These are phyloP conservation scores for Acacia confusa DNA, from an alignment of 306 rosid species.

Conservation along the genomic window DNA sequence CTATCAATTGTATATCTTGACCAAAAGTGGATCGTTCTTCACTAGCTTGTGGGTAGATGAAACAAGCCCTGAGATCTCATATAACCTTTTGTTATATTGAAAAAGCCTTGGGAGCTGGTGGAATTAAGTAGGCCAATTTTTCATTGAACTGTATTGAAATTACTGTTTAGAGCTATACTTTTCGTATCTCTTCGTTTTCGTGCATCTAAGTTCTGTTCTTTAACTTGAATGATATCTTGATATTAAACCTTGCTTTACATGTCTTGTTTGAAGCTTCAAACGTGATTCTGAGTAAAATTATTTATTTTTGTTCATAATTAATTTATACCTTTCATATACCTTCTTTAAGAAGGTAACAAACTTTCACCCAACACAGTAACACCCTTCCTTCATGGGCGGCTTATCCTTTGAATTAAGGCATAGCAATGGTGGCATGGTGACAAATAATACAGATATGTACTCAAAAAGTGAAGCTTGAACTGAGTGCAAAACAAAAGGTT, in stretches of 20 bases:
- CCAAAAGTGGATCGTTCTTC: not conserved
- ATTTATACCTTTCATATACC: not conserved
- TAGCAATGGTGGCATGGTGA: not conserved
- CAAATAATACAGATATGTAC: not conserved
- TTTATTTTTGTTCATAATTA: not conserved
- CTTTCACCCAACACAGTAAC: not conserved
- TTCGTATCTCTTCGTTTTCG: not conserved
- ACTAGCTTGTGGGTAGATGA: not conserved
- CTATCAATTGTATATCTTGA: not conserved
- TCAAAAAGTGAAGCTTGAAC: not conserved
- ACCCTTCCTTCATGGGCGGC: not conserved
- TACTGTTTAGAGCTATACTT: not conserved
- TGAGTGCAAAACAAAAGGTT: not conserved
- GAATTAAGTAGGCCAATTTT: not conserved
- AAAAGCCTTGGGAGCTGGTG: not conserved
- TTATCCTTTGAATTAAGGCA: not conserved
- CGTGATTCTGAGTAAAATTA: not conserved
- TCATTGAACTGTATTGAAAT: not conserved
- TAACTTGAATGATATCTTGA: not conserved
- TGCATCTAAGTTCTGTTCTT: not conserved
- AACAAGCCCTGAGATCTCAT: not conserved
- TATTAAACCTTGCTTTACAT: not conserved
- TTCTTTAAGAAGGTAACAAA: not conserved
- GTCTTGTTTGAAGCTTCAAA: not conserved
- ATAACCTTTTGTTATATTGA: not conserved